phyloP scores from a whole-genome alignment of 177 flowering plant species.

The Vitis hybrid region DNA sequence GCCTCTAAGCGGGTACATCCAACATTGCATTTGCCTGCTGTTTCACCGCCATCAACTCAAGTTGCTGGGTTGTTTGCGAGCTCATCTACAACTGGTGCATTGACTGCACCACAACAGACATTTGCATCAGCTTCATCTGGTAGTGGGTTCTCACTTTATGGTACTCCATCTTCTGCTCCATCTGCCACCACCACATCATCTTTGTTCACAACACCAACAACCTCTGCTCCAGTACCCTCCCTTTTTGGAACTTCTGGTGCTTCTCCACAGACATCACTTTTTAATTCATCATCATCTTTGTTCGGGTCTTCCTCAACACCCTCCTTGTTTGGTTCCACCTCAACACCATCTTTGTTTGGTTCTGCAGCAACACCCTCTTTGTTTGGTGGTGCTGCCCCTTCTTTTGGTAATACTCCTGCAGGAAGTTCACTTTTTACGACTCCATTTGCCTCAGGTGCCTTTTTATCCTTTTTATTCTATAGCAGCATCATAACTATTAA shows the following conservation, averaged over 20 bases:
- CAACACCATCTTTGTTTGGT: slow-evolving; percentile 40
- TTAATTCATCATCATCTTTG: slow-evolving; percentile 53
- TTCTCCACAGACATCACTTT: slow-evolving; percentile 61
- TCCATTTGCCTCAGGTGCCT: slow-evolving; percentile 76
- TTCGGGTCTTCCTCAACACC: slow-evolving; percentile 43
- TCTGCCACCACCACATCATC: slow-evolving; percentile 47
- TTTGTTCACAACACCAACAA: slow-evolving; percentile 68
- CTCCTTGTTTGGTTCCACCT: slow-evolving; percentile 43
- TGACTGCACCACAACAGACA: slow-evolving; percentile 39
- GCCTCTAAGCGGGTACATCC: slow-evolving; percentile 97
- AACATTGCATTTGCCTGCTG: slow-evolving; percentile 75
- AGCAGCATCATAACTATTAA: too few relatives aligned
- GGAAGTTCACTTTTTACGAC: slow-evolving; percentile 69
- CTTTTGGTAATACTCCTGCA: slow-evolving; percentile 48
- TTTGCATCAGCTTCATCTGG: slow-evolving; percentile 64
- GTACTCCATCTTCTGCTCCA: slow-evolving; percentile 58
- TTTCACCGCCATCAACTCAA: slow-evolving; percentile 69
- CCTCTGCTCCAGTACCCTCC: slow-evolving; percentile 55
- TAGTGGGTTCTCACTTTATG: slow-evolving; percentile 57
- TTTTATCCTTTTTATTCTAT: background rate
- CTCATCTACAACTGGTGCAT: slow-evolving; percentile 46
- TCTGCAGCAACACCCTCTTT: slow-evolving; percentile 57
- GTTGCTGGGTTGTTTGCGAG: slow-evolving; percentile 66
- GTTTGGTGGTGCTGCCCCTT: slow-evolving; percentile 46
- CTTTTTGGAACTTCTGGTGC: slow-evolving; percentile 57